A percentile compares a stretch with the other conserved stretches of the same genome.
Evolutionary conservation across 352 stramenopile genomes (phyloP).

Genomic region (Phytopythium cucurbitacearum): DNA sequence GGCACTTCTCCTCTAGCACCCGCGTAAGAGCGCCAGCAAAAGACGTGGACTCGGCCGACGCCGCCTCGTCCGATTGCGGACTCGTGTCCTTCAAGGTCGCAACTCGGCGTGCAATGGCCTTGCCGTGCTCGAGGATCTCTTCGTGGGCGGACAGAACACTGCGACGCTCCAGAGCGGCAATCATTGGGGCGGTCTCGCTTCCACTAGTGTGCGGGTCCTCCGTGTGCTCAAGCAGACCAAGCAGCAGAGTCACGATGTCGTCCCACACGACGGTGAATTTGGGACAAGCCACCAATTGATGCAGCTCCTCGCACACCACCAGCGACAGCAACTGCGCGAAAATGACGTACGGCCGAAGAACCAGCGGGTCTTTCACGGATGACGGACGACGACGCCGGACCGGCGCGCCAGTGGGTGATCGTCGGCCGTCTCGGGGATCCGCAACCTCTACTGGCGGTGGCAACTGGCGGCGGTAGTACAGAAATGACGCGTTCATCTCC

Average conservation of each 20-base stretch:
- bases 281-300: slow-evolving; percentile 29
- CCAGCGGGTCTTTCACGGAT: slow-evolving; percentile 55
- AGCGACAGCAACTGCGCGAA: slow-evolving; percentile 58
- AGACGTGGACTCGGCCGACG: not conserved
- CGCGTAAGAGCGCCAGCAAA: slow-evolving; percentile 37
- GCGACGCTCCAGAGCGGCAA: slow-evolving; percentile 58
- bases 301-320: slow-evolving; percentile 58
- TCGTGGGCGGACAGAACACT: slow-evolving; percentile 61
- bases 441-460: slow-evolving; percentile 6
- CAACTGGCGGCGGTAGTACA: slow-evolving; percentile 59
- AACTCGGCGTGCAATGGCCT: slow-evolving; percentile 54
- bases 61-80: not conserved
- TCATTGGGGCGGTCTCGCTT: slow-evolving; percentile 25
- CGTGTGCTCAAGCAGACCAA: slow-evolving; percentile 47
- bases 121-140: slow-evolving; percentile 69
- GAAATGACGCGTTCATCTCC: slow-evolving; percentile 31
- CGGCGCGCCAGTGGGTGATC: slow-evolving; percentile 3
- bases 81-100: slow-evolving; percentile 25
- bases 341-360: slow-evolving; percentile 49
- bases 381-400: slow-evolving; percentile 37
- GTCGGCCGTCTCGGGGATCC: slow-evolving; percentile 3
- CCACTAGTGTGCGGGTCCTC: slow-evolving; percentile 18
- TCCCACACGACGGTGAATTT: slow-evolving; percentile 52
- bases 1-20: slow-evolving; percentile 55
- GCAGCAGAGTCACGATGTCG: slow-evolving; percentile 44